Conservation (phyloP, 2,329 filamentous ascomycete genomes). For the Stachybotrys echinatus region DNA sequence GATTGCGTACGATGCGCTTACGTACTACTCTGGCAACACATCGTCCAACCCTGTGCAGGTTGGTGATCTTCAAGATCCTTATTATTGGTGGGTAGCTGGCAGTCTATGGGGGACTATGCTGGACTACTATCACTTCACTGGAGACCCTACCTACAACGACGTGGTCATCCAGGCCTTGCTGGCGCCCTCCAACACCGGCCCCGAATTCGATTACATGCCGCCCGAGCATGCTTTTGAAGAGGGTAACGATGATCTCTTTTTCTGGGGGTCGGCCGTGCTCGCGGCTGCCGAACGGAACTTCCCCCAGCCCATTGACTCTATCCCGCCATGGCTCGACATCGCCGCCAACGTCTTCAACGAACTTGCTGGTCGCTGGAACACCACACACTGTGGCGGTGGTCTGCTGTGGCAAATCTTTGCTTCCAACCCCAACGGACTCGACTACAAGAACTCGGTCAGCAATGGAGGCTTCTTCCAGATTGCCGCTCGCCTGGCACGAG, state of each 20-base stretch:
- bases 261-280: slow-evolving; percentile 66
- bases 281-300: slow-evolving; percentile 65
- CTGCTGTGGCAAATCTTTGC: slow-evolving; percentile 78
- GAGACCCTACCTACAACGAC: slow-evolving; percentile 57
- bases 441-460: slow-evolving; percentile 77
- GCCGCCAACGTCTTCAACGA: slow-evolving; percentile 68
- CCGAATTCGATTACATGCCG: slow-evolving; percentile 55
- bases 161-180: slow-evolving; percentile 53
- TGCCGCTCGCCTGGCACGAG: slow-evolving; percentile 67
- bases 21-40: slow-evolving; percentile 59
- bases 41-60: slow-evolving; percentile 47
- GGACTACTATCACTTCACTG: slow-evolving; percentile 64
- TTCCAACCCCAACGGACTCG: slow-evolving; percentile 66
- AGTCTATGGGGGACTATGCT: slow-evolving; percentile 63
- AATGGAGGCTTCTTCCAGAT: slow-evolving; percentile 84
- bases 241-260: slow-evolving; percentile 71
- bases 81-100: slow-evolving; percentile 65
- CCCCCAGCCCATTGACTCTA: slow-evolving; percentile 49
- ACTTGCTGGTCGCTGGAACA: slow-evolving; percentile 67
- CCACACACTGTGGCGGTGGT: slow-evolving; percentile 61
- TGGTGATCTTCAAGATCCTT: slow-evolving; percentile 59
- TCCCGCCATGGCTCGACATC: slow-evolving; percentile 62
- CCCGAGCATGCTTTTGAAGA: slow-evolving; percentile 51
- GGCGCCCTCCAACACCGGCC: slow-evolving; percentile 49
- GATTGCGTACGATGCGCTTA: slow-evolving; percentile 56